A percentile compares a stretch with the other conserved stretches of the same genome.
Evolutionary conservation across 805 yeast genomes (phyloP).

Genomic region (Yamadazyma nakazawae): DNA sequence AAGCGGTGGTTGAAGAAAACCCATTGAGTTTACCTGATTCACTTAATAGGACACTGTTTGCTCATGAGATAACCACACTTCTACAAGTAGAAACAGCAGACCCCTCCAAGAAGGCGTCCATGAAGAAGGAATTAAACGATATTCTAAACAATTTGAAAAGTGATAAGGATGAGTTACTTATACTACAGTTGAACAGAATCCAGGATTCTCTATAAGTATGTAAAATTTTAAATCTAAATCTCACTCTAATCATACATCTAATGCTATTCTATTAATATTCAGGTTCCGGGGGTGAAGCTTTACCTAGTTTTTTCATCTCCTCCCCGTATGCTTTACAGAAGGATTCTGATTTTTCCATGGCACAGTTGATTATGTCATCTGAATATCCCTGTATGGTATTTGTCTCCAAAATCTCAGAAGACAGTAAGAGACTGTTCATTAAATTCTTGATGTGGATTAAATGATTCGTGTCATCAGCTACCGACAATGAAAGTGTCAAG

Average conservation of each 20-base stretch:
- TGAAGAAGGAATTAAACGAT: slow-evolving; percentile 12
- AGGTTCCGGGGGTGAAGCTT: slow-evolving; percentile 14
- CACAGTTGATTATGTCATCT: slow-evolving; percentile 28
- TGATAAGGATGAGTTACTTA: slow-evolving; percentile 20
- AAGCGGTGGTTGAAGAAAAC: slow-evolving; percentile 9
- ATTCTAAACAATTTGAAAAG: slow-evolving; percentile 14
- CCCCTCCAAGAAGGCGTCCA: slow-evolving; percentile 1
- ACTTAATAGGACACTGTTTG: slow-evolving; percentile 7
- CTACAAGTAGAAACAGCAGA: background rate
- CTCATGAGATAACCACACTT: slow-evolving; percentile 7
- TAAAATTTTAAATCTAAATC: too few relatives aligned
- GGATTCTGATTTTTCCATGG: slow-evolving; percentile 21
- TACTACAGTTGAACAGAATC: slow-evolving; percentile 20
- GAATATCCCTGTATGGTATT: slow-evolving; percentile 14
- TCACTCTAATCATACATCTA: background rate
- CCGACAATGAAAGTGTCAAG: slow-evolving; percentile 34
- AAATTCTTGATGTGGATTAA: slow-evolving; percentile 33
- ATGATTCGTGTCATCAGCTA: slow-evolving; percentile 36
- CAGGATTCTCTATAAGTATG: background rate
- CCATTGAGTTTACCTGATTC: slow-evolving; percentile 8
- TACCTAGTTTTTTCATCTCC: slow-evolving; percentile 11
- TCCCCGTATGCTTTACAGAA: slow-evolving; percentile 30
- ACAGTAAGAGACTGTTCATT: slow-evolving; percentile 19
- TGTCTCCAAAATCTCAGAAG: slow-evolving; percentile 6
- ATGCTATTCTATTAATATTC: slow-evolving; percentile 4